Evolutionary conservation across 768 basidiomycete species (phyloP).

Genomic region (Pulveroboletus ravenelii): DNA sequence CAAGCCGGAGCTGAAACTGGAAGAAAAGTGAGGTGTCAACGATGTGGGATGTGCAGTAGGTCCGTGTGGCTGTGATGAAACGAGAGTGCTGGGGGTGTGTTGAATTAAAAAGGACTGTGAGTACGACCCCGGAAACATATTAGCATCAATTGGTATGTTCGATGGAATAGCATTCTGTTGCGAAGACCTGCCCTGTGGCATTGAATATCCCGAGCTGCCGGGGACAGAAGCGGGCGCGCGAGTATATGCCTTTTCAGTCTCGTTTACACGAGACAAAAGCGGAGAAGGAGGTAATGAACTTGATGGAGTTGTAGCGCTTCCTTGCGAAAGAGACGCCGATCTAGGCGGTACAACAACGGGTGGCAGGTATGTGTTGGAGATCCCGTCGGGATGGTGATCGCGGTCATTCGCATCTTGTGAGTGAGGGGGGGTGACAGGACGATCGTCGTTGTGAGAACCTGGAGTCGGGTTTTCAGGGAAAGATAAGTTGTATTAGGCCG

Average conservation of each 20-base stretch:
- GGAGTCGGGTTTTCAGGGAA: not conserved
- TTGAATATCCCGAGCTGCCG: constrained; percentile 2
- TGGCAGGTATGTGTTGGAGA: not conserved
- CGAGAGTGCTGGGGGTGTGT: constrained; percentile 20
- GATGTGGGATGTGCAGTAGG: constrained; percentile 10
- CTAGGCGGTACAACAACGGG: constrained; percentile 20
- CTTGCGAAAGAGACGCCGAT: constrained; percentile 18
- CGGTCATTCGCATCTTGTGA: constrained; percentile 8
- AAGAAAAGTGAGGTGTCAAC: constrained; percentile 19
- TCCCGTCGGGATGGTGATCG: constrained; percentile 5
- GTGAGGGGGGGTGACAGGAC: constrained; percentile 18
- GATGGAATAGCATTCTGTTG: constrained; percentile 6
- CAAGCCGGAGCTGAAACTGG: constrained; percentile 11
- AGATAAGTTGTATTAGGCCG: not conserved
- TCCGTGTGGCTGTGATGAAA: constrained; percentile 10
- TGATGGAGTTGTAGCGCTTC: constrained; percentile 6
- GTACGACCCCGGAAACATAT: constrained; percentile 1
- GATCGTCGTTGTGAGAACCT: constrained; percentile 19
- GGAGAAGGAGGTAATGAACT: constrained; percentile 1
- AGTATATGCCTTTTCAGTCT: constrained; percentile 6
- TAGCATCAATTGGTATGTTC: not conserved
- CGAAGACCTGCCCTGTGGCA: constrained; percentile 2
- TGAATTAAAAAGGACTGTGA: constrained; percentile 9
- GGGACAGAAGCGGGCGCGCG: constrained; percentile 3
- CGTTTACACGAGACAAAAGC: constrained; percentile 21